Conservation (phyloP, 345 rosid species). For the Eucalyptus viminalis region DNA sequence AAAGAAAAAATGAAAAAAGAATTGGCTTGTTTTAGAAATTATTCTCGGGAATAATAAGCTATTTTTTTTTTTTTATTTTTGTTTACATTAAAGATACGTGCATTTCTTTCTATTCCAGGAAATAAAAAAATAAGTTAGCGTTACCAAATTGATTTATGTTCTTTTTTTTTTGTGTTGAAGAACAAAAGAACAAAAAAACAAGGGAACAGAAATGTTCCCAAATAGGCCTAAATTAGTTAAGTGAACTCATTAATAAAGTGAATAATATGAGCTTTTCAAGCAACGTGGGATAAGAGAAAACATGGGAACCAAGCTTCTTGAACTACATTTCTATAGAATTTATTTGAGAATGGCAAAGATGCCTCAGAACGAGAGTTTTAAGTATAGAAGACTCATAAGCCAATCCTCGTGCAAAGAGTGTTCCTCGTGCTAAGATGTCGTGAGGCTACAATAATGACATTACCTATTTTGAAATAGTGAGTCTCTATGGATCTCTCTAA, state of each 20-base stretch:
- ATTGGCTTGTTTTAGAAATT: fast-evolving
- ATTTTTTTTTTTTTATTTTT: no score
- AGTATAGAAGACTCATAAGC: neutral
- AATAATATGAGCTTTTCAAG: neutral
- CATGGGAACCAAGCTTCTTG: neutral
- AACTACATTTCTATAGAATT: neutral
- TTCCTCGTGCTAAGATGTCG: neutral
- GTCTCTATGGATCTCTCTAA: neutral
- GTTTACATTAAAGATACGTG: no score
- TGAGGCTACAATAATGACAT: neutral
- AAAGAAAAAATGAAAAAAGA: no score
- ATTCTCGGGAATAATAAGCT: fast-evolving
- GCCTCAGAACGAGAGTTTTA: neutral
- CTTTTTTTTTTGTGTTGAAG: no score
- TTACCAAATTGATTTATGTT: fast-evolving
- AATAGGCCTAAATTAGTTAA: fast-evolving
- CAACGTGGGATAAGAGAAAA: neutral
- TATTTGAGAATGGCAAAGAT: neutral
- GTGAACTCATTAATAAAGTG: neutral
- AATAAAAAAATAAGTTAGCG: no score
- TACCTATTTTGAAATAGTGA: neutral
- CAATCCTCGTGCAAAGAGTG: neutral
- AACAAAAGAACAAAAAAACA: no score
- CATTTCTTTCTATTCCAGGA: fast-evolving
- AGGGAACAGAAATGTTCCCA: fast-evolving